phyloP scores from a whole-genome alignment of 2,329 filamentous ascomycete species.

The Dactylellina leptospora region DNA sequence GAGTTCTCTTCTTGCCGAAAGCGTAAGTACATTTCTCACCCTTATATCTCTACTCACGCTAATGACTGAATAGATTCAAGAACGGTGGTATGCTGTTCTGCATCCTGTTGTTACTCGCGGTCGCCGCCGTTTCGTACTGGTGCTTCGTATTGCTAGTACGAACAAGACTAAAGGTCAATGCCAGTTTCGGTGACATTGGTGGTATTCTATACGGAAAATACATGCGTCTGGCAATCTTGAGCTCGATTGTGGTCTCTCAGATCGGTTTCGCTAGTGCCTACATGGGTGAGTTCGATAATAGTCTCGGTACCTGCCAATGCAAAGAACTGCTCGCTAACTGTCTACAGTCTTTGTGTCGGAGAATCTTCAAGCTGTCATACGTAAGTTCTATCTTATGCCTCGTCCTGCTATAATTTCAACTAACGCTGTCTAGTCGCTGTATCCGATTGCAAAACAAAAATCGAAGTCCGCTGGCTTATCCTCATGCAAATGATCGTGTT shows the following conservation, averaged over 20 bases:
- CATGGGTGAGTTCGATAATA: slow-evolving; percentile 45
- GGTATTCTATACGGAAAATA: slow-evolving; percentile 88
- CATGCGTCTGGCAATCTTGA: slow-evolving; percentile 86
- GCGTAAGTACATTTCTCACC: slow-evolving; percentile 69
- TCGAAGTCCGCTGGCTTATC: slow-evolving; percentile 89
- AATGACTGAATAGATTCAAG: slow-evolving; percentile 32
- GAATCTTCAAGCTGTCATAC: slow-evolving; percentile 92
- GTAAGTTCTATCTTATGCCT: slow-evolving; percentile 10
- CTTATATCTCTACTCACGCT: background rate
- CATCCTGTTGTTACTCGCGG: slow-evolving; percentile 84
- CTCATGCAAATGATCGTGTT: slow-evolving; percentile 96
- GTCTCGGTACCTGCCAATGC: slow-evolving; percentile 73
- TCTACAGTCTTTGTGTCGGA: slow-evolving; percentile 86
- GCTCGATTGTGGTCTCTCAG: slow-evolving; percentile 93
- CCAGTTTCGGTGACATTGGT: slow-evolving; percentile 96
- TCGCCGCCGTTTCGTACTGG: slow-evolving; percentile 91
- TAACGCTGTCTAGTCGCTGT: slow-evolving; percentile 70
- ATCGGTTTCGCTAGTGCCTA: slow-evolving; percentile 58
- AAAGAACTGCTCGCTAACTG: background rate
- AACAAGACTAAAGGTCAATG: slow-evolving; percentile 82
- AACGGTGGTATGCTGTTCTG: slow-evolving; percentile 93
- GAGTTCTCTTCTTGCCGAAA: slow-evolving; percentile 88
- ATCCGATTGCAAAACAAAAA: slow-evolving; percentile 81
- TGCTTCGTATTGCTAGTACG: slow-evolving; percentile 94
- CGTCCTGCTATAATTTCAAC: background rate